Base-by-base conservation (phyloP, 148 eudicot genomes). In the Amaranthus palmeri region DNA sequence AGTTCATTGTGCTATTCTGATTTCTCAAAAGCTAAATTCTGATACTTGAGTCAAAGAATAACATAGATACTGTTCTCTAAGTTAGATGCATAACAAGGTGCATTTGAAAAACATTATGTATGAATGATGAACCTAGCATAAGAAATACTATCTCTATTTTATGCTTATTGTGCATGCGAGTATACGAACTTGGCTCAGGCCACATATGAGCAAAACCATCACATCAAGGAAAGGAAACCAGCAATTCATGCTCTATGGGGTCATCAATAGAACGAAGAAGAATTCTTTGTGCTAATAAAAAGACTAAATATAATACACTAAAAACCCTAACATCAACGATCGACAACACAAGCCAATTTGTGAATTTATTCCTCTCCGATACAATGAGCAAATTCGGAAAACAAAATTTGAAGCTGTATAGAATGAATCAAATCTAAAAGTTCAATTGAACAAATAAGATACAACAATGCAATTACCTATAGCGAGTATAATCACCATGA, bases 401-500 rank as follows among this genome's bases (percentile, higher is more conserved):
- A 8, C 13, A 67, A 74, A 25, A 41, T 15, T 43, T 15, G 46
- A 41, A 10, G 15, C 40, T 13, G 17, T 25, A 72, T 59, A 13
- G 4, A 15, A 67, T 25, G 42, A 68, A 46, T 56, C 13, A 5
- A 59, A 56, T 25, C 36, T 25, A 25, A 15, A 46, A 59, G 14
- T 10, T 49, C 10, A 7, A 42, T 54, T 14, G 10, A 75, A 69
- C 36, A 25, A 62, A 50, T 13, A 72, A 5, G n/a, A 40, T 4
- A 49, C 42, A 63, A 4, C 9, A 40, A 15, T 50, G 11, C 68
- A 74, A 25, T 17, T 69, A 81, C 83, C 83, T 72, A 63, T 81
- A 81, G 17, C 83, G 77, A 36, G 80, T 81, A 56, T 81, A 93
- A 44, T 93, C 98, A 65, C 98, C 93, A 64, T 87, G 87, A 10